These are phyloP conservation scores for Botrytis paeoniae DNA, from an alignment of 2,329 filamentous ascomycete species.

Conservation along the genomic window DNA sequence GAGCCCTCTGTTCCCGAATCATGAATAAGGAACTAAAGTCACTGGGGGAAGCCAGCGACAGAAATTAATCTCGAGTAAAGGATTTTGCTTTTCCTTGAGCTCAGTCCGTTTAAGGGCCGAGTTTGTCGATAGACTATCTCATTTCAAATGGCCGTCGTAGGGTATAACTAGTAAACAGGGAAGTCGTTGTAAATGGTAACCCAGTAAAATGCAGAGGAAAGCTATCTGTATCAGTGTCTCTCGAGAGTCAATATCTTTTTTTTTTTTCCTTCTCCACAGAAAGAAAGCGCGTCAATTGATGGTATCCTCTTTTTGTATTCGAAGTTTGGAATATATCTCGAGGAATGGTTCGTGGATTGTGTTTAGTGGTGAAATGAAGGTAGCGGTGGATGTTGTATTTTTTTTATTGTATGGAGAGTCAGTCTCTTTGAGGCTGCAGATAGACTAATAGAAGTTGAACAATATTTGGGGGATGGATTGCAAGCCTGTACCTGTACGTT, in stretches of 20 bases:
- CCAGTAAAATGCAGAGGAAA: constrained; percentile 6
- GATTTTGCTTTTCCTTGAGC: constrained; percentile 24
- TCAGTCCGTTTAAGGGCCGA: constrained; percentile 37
- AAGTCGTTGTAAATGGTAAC: constrained; percentile 9
- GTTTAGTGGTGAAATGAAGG: neutral
- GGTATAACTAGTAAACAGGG: constrained; percentile 18
- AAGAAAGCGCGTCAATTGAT: constrained; percentile 13
- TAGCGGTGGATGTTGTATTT: neutral
- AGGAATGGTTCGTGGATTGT: neutral
- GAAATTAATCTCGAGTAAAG: constrained; percentile 23
- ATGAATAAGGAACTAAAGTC: constrained; percentile 38
- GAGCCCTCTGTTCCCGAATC: constrained; percentile 54
- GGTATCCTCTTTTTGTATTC: neutral
- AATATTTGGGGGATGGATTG: neutral
- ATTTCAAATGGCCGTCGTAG: constrained; percentile 30
- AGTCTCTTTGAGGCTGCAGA: neutral
- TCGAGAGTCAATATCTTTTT: neutral
- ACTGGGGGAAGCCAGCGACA: constrained; percentile 27
- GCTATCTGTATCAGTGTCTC: constrained; percentile 5
- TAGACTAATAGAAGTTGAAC: neutral
- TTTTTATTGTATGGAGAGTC: neutral
- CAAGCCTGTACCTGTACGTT: constrained; percentile 1
- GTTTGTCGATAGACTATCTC: constrained; percentile 35
- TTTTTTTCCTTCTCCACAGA: constrained; percentile 11
- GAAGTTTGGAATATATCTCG: neutral